Conservation (phyloP, 139 green algal species). For the Diplosphaera chodatii region DNA sequence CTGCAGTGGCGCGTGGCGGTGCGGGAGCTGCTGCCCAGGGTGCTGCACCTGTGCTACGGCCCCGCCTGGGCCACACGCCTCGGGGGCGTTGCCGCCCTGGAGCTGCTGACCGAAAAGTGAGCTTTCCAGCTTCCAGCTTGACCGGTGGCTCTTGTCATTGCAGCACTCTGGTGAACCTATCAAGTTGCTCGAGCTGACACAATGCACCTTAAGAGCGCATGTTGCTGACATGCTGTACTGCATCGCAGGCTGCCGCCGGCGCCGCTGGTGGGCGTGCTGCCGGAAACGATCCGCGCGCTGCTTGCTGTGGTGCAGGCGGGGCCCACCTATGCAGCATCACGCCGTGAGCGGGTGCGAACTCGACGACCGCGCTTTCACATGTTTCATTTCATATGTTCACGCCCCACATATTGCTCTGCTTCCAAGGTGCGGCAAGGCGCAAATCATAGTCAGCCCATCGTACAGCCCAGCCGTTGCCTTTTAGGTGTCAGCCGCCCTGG, state of each 20-base stretch:
- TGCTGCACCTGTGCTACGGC: conserved; percentile 86
- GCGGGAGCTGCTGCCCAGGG: conserved; percentile 66
- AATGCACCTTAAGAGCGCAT: too few species aligned
- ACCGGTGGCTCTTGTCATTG: too few species aligned
- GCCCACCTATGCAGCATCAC: conserved; percentile 51
- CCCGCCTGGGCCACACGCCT: conserved; percentile 72
- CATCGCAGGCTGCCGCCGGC: conserved; percentile 43
- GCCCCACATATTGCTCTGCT: too few species aligned
- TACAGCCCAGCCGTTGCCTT: too few species aligned
- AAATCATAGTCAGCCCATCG: too few species aligned
- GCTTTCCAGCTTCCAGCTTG: too few species aligned
- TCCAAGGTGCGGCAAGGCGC: too few species aligned
- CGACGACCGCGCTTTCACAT: too few species aligned
- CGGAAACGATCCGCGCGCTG: conserved; percentile 49
- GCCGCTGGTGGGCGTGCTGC: conserved; percentile 33
- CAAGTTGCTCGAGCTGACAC: too few species aligned
- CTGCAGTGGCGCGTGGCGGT: conserved; percentile 20
- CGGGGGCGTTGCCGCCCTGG: conserved; percentile 69
- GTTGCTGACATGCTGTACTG: too few species aligned
- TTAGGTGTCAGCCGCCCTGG: conserved; percentile 28
- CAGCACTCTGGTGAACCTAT: too few species aligned
- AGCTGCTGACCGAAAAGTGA: conserved; percentile 31
- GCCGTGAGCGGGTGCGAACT: conserved; percentile 34
- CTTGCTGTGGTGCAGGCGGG: conserved; percentile 67
- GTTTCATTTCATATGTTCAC: too few species aligned